Evolutionary conservation across 2,329 filamentous ascomycete species (phyloP).

Genomic region (Plectosphaerella plurivora): DNA sequence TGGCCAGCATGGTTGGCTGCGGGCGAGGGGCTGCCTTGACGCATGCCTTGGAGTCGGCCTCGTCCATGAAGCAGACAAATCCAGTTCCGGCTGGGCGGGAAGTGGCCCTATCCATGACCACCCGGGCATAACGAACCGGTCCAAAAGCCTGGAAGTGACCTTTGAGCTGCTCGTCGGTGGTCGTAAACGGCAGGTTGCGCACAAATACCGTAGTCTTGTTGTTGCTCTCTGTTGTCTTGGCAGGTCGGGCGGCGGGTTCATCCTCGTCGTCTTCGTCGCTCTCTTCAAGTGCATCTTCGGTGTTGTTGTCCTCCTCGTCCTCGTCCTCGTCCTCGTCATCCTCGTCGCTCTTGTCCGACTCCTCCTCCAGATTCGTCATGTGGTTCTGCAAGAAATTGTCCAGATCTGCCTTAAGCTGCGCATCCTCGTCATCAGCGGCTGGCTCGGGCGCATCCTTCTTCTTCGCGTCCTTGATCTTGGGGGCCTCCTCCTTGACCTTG

Average conservation of each 20-base stretch:
- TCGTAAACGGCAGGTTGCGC: slow-evolving; percentile 88
- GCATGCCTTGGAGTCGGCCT: slow-evolving; percentile 71
- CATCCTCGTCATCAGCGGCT: slow-evolving; percentile 35
- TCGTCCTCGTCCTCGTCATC: slow-evolving; percentile 39
- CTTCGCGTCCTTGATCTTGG: slow-evolving; percentile 31
- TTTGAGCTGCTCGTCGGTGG: slow-evolving; percentile 76
- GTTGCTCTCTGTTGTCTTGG: slow-evolving; percentile 38
- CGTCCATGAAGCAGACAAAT: slow-evolving; percentile 87
- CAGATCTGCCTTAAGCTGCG: slow-evolving; percentile 42
- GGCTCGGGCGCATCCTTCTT: slow-evolving; percentile 22
- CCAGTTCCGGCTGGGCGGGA: slow-evolving; percentile 87
- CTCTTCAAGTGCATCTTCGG: slow-evolving; percentile 31
- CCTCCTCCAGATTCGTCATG: slow-evolving; percentile 53
- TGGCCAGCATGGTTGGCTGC: slow-evolving; percentile 36
- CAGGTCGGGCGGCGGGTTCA: slow-evolving; percentile 26
- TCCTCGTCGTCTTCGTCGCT: slow-evolving; percentile 25
- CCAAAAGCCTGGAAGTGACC: slow-evolving; percentile 88
- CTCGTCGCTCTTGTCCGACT: slow-evolving; percentile 46
- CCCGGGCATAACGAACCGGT: slow-evolving; percentile 80
- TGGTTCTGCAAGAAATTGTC: slow-evolving; percentile 55
- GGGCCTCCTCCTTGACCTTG: slow-evolving; percentile 19
- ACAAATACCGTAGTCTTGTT: slow-evolving; percentile 82
- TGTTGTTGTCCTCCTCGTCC: slow-evolving; percentile 39
- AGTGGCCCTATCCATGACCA: slow-evolving; percentile 82
- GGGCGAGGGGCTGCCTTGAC: slow-evolving; percentile 68